Conservation (phyloP, 768 basidiomycete genomes). For the Tulasnella sp. region DNA sequence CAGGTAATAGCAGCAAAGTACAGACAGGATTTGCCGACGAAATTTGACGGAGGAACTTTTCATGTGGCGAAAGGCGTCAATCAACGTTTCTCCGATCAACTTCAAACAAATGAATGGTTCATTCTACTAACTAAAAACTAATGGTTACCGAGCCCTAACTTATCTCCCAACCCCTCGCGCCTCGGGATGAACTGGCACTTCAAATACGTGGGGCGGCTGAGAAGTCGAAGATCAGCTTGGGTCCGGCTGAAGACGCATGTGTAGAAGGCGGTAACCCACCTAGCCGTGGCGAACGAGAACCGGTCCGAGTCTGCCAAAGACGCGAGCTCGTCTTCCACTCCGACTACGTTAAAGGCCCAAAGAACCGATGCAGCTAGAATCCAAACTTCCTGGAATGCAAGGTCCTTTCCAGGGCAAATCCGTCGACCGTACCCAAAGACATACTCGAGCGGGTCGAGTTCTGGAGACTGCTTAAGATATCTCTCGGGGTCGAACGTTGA, state of each 20-base stretch:
- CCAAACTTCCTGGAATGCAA: conserved; percentile 2
- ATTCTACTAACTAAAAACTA: not conserved
- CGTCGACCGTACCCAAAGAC: too few relatives aligned
- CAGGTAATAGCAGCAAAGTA: too few relatives aligned
- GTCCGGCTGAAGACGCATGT: not conserved
- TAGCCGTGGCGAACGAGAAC: not conserved
- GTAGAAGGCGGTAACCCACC: not conserved
- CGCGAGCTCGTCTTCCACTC: not conserved
- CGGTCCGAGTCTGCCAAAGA: not conserved
- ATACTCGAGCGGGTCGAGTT: not conserved
- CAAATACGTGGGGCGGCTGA: not conserved
- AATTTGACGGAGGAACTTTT: too few relatives aligned
- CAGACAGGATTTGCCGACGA: too few relatives aligned
- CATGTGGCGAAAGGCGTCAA: too few relatives aligned
- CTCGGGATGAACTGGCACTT: not conserved
- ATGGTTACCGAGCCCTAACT: not conserved
- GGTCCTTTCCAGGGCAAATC: not conserved
- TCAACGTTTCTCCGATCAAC: too few relatives aligned
- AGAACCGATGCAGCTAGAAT: not conserved
- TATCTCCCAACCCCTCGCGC: not conserved
- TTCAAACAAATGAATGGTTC: not conserved
- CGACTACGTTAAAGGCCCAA: not conserved
- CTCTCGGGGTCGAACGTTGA: conserved; percentile 19
- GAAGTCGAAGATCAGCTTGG: not conserved
- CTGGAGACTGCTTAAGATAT: not conserved